Percentiles rank a stretch among this genome's conserved stretches.
Evolutionary conservation across 352 stramenopile species (phyloP).

Genomic region (Pythium plurisporium): DNA sequence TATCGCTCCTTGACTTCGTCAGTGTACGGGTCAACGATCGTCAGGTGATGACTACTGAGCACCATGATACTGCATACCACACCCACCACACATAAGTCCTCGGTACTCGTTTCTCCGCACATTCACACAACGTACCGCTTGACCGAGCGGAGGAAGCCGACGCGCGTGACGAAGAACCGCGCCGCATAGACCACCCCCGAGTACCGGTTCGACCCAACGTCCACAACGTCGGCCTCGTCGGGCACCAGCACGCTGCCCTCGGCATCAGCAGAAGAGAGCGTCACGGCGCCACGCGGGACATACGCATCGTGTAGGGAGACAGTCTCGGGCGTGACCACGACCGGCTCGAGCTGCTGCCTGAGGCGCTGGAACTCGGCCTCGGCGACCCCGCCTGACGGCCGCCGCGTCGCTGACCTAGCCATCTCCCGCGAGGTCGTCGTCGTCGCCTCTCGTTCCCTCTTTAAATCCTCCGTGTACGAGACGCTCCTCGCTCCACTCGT

Average conservation of each 20-base stretch:
- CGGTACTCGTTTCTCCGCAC: background rate
- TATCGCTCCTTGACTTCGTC: slow-evolving; percentile 86
- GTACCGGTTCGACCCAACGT: slow-evolving; percentile 63
- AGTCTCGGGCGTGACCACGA: slow-evolving; percentile 47
- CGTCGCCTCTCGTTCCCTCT: background rate
- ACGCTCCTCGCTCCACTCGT: background rate
- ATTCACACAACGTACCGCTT: slow-evolving; percentile 36
- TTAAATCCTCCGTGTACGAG: too few relatives aligned
- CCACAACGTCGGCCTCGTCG: slow-evolving; percentile 41
- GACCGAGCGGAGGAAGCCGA: slow-evolving; percentile 73
- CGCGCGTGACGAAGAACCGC: slow-evolving; percentile 82
- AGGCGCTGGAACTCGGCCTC: slow-evolving; percentile 62
- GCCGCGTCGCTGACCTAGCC: slow-evolving; percentile 17
- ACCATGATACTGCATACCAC: slow-evolving; percentile 55
- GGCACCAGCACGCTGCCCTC: slow-evolving; percentile 28
- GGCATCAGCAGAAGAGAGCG: slow-evolving; percentile 44
- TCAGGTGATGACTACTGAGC: slow-evolving; percentile 75
- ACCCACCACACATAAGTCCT: background rate
- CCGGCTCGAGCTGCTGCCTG: slow-evolving; percentile 49
- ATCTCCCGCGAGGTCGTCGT: background rate
- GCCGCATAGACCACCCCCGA: slow-evolving; percentile 79
- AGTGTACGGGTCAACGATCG: slow-evolving; percentile 78
- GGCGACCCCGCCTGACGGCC: slow-evolving; percentile 13
- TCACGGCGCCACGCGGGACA: slow-evolving; percentile 65
- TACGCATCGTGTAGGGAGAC: slow-evolving; percentile 59